phyloP scores from a whole-genome alignment of 305 asterid genomes.

The Rubia peregrina region DNA sequence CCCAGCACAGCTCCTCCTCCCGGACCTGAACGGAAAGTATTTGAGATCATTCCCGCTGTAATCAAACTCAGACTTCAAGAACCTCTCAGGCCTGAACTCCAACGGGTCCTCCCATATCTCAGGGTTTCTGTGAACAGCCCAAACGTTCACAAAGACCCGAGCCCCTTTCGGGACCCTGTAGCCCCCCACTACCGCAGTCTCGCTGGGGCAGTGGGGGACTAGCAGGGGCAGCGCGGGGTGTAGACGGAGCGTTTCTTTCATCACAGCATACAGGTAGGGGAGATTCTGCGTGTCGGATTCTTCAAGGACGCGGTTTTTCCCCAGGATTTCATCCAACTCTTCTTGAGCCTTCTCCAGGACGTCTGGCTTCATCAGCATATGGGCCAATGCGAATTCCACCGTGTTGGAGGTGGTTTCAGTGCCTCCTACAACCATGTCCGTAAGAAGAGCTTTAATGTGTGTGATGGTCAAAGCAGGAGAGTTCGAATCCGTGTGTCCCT shows the following conservation, averaged over 20 bases:
- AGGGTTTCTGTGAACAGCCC: slow-evolving; percentile 4
- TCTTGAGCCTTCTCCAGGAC: not conserved
- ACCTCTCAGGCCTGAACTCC: slow-evolving; percentile 8
- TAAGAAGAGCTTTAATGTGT: not conserved
- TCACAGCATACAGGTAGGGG: slow-evolving; percentile 3
- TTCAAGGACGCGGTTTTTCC: not conserved
- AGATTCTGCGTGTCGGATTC: slow-evolving; percentile 2
- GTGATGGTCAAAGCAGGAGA: not conserved
- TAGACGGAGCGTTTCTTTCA: not conserved
- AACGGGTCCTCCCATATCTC: not conserved
- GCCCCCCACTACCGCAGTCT: slow-evolving; percentile 1
- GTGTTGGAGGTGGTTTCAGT: not conserved
- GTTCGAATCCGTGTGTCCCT: not conserved
- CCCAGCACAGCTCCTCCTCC: slow-evolving; percentile 68
- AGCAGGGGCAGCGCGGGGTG: not conserved
- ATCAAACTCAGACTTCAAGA: not conserved
- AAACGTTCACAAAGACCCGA: not conserved
- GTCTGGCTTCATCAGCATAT: not conserved
- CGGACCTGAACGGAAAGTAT: slow-evolving; percentile 34
- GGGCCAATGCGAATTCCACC: slow-evolving; percentile 1
- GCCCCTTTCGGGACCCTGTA: slow-evolving; percentile 4
- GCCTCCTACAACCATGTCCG: not conserved
- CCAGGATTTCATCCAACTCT: not conserved
- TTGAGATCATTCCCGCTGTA: slow-evolving; percentile 6
- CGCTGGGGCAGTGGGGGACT: slow-evolving; percentile 3